phyloP scores from a whole-genome alignment of 768 basidiomycete genomes.

The Candolleomyces aberdarensis region DNA sequence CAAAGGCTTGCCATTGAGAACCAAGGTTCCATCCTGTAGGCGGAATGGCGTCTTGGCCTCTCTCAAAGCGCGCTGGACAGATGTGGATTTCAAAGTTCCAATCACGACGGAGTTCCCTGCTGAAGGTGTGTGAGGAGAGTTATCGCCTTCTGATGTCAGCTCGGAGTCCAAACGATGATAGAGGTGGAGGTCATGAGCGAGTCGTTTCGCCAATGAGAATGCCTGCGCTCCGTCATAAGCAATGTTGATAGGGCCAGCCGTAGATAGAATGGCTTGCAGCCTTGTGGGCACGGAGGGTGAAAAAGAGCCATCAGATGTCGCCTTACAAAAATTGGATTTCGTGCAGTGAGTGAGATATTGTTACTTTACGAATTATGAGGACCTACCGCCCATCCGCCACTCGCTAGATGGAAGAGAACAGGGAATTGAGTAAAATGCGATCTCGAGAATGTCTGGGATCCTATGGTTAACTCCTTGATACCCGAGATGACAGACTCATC shows the following conservation, averaged over 20 bases:
- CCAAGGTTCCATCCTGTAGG: conserved; percentile 21
- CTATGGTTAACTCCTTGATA: background rate
- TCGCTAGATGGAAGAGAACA: conserved; percentile 1
- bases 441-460: background rate
- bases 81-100: conserved; percentile 35
- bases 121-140: conserved; percentile 18
- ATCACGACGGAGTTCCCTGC: conserved; percentile 59
- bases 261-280: conserved; percentile 63
- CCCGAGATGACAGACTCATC: background rate
- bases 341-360: background rate
- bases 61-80: conserved; percentile 31
- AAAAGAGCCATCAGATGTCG: background rate
- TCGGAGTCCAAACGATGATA: conserved; percentile 71
- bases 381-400: conserved; percentile 9
- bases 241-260: conserved; percentile 50
- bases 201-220: conserved; percentile 55
- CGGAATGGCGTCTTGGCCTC: conserved; percentile 29
- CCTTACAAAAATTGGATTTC: background rate
- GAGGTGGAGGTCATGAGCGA: conserved; percentile 63
- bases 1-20: conserved; percentile 24
- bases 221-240: conserved; percentile 40
- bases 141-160: conserved; percentile 47
- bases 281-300: conserved; percentile 43
- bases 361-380: background rate
- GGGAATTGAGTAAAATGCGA: background rate